Evolutionary conservation across 2,329 filamentous ascomycete genomes (phyloP), one percentile per base, ranked within the genome.

Genomic region (Pleomassaria siparia): DNA sequence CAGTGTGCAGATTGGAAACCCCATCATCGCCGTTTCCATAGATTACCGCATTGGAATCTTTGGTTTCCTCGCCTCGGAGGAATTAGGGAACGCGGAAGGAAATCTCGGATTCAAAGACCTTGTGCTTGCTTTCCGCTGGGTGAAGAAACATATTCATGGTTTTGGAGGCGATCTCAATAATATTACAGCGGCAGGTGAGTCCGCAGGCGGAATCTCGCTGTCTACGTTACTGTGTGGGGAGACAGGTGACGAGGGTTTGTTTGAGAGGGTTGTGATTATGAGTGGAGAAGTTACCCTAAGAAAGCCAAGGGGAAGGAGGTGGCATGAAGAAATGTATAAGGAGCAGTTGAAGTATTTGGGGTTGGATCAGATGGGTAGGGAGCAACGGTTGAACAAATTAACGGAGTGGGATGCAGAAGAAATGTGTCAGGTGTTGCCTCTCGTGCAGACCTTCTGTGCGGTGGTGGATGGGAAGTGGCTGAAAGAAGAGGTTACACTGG

Each of bases 111-210:
- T 56, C 11, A 67, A 65, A 44, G 68, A 71, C 43, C 69, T 72
- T 45, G 55, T 63, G 0, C 47, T 63, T 4, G 72, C 66, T 4
- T 63, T 74, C 10, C 46, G 54, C 30, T 75, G 72, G 72, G 51
- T 74, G 29, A 64, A 66, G 45, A 59, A 62, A 21, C 57, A 73
- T 46, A 72, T 75, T 41, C 49, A 41, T 4, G 67, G 66, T 0
- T 74, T 75, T 48, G 70, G 72, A n/a, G 72, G 72, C 9, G 64
- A 74, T 51, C 56, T 69, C 3, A 50, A 51, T 8, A 64, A 69
- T 33, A 54, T 74, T 2, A 74, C 70, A 1, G 58, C 73, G 2
- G 63, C 73, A 12, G 78, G 77, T 8, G 73, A 79, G 54, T 76
- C 72, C 33, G 75, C 76, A 2, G 78, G 77, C 25, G 76, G 63